These are phyloP conservation scores for Berberis vulgaris DNA, from an alignment of 164 flowering plant species.

Conservation along the genomic window DNA sequence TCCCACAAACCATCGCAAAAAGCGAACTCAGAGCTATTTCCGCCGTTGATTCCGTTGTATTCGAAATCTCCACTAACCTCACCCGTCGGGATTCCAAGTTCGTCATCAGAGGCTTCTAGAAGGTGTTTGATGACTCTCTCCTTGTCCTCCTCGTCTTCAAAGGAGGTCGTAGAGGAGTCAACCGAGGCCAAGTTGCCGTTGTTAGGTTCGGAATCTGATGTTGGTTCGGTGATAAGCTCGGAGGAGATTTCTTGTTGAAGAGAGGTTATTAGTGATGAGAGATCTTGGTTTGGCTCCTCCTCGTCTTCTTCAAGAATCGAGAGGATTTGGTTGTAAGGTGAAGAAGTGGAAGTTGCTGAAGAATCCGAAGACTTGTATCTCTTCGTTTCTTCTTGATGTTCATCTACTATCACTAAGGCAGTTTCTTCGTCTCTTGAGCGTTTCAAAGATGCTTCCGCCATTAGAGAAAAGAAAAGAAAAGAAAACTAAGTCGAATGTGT, in stretches of 20 bases:
- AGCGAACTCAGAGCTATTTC: neutral
- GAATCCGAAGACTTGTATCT: constrained; percentile 19
- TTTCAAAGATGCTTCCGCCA: constrained; percentile 33
- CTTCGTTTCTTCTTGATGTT: constrained; percentile 17
- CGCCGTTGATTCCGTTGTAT: neutral
- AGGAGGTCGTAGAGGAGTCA: neutral
- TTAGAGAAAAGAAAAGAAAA: constrained; percentile 2
- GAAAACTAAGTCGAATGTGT: neutral
- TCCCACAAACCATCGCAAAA: constrained; percentile 39
- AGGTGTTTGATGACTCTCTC: constrained; percentile 49
- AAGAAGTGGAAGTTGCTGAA: constrained; percentile 3
- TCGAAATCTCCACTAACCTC: constrained; percentile 1
- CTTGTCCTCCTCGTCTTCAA: constrained; percentile 1
- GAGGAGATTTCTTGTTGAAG: constrained; percentile 40
- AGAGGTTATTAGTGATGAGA: constrained; percentile 33
- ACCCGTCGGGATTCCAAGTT: constrained; percentile 57
- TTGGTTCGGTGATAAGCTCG: constrained; percentile 6
- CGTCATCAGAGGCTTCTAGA: constrained; percentile 79
- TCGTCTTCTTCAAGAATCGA: constrained; percentile 43
- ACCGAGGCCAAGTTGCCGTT: neutral
- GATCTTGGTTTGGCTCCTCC: constrained; percentile 28
- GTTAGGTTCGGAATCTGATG: constrained; percentile 5
- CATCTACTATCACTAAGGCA: neutral
- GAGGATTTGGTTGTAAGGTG: constrained; percentile 26
- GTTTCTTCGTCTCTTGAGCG: constrained; percentile 21